Conservation (phyloP, 2,329 filamentous ascomycete species). For the Colletotrichum sp. region DNA sequence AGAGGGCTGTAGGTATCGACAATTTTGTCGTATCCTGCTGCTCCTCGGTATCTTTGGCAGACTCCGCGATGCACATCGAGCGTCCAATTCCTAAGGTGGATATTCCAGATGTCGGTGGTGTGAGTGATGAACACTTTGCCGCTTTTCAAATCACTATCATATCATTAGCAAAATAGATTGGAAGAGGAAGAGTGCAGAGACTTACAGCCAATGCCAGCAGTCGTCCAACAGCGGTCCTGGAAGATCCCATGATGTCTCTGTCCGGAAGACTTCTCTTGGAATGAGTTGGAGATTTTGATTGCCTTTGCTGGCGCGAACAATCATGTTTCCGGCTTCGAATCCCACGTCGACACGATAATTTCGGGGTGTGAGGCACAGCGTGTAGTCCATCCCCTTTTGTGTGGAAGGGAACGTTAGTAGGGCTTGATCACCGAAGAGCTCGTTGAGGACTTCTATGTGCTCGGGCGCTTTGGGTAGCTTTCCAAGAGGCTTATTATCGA, state of each 20-base stretch:
- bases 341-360: constrained; percentile 61
- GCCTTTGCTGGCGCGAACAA: constrained; percentile 45
- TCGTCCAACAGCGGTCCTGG: constrained; percentile 53
- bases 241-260: constrained; percentile 44
- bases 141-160: constrained; percentile 37
- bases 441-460: constrained; percentile 42
- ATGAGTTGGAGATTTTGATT: constrained; percentile 31
- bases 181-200: neutral
- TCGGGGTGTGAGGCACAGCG: constrained; percentile 29
- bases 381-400: constrained; percentile 58
- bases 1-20: constrained; percentile 54
- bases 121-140: constrained; percentile 24
- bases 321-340: constrained; percentile 37
- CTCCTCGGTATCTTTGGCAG: constrained; percentile 18
- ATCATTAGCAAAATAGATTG: neutral
- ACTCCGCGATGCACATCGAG: constrained; percentile 30
- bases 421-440: constrained; percentile 59
- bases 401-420: constrained; percentile 58
- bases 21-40: constrained; percentile 31
- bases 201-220: constrained; percentile 63
- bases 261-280: constrained; percentile 33
- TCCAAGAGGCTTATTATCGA: constrained; percentile 38
- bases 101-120: constrained; percentile 26
- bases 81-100: constrained; percentile 33
- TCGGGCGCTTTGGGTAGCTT: constrained; percentile 59